Evolutionary conservation across 1,139 yeast species (phyloP).

Genomic region (Pichia sp.): DNA sequence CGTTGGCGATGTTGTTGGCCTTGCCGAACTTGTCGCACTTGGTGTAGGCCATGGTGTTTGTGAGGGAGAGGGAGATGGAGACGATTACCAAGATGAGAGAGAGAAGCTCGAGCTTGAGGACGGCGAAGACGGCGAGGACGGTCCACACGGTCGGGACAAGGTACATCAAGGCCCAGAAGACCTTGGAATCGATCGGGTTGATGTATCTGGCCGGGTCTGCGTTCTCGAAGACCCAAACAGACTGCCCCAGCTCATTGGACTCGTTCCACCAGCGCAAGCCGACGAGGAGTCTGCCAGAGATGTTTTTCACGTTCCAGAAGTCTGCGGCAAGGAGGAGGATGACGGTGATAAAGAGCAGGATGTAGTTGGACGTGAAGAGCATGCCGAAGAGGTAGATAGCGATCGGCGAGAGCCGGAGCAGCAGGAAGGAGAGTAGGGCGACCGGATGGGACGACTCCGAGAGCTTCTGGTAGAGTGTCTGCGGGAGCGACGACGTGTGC

Average conservation of each 20-base stretch:
- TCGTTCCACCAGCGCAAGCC: conserved; percentile 97
- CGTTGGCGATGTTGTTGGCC: conserved; percentile 46
- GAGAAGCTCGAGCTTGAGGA: conserved; percentile 71
- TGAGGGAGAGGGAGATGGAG: conserved; percentile 65
- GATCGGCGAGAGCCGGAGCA: conserved; percentile 60
- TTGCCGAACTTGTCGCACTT: conserved; percentile 86
- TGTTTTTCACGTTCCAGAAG: conserved; percentile 91
- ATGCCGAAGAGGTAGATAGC: conserved; percentile 67
- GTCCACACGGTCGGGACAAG: conserved; percentile 73
- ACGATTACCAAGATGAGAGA: conserved; percentile 63
- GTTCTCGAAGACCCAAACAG: conserved; percentile 85
- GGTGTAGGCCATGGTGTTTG: conserved; percentile 86
- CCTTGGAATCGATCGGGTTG: conserved; percentile 85
- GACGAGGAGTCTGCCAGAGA: conserved; percentile 81
- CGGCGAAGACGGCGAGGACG: conserved; percentile 66
- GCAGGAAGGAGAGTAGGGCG: conserved; percentile 61
- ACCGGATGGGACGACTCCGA: conserved; percentile 77
- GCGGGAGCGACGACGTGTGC: neutral
- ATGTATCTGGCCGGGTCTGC: conserved; percentile 78
- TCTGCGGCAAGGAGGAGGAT: conserved; percentile 78
- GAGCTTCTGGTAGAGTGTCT: conserved; percentile 27
- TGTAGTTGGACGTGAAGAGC: conserved; percentile 60
- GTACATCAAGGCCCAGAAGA: conserved; percentile 81
- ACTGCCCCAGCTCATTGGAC: conserved; percentile 57
- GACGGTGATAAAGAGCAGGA: conserved; percentile 72